Percentiles rank a stretch among this genome's conserved stretches.
phyloP scores from a whole-genome alignment of 768 basidiomycete species.

The Baorangia bicolor region DNA sequence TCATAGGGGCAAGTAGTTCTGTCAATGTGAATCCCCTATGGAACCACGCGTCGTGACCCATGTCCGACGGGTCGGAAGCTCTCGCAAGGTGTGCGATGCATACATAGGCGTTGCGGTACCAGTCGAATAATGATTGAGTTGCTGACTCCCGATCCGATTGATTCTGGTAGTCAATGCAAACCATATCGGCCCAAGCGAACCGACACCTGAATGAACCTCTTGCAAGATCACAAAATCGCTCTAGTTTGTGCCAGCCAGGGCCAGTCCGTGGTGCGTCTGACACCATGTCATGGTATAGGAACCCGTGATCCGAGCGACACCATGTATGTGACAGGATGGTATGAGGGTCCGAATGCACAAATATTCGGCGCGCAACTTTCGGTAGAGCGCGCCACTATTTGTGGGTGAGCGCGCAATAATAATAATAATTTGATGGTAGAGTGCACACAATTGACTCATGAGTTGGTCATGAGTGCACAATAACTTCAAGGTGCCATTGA shows the following conservation, averaged over 20 bases:
- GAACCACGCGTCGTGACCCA: conserved; percentile 18
- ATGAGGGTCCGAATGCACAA: too few species aligned
- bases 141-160: neutral
- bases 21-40: conserved; percentile 13
- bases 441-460: too few species aligned
- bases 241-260: conserved; percentile 16
- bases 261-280: neutral
- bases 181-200: conserved; percentile 21
- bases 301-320: neutral
- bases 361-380: too few species aligned
- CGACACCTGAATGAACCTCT: conserved; percentile 13
- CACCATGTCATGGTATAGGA: conserved; percentile 6
- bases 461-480: too few species aligned
- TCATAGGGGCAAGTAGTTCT: conserved; percentile 19
- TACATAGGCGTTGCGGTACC: conserved; percentile 24
- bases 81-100: conserved; percentile 17
- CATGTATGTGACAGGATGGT: conserved; percentile 18
- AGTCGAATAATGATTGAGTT: conserved; percentile 8
- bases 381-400: too few species aligned
- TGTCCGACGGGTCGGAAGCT: neutral
- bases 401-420: too few species aligned
- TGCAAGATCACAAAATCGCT: conserved; percentile 10
- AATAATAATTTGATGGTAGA: too few species aligned
- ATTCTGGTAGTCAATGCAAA: conserved; percentile 9
- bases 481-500: too few species aligned